Base-by-base conservation (phyloP, 2,329 filamentous ascomycete species). In the Hirsutella rhossiliensis region DNA sequence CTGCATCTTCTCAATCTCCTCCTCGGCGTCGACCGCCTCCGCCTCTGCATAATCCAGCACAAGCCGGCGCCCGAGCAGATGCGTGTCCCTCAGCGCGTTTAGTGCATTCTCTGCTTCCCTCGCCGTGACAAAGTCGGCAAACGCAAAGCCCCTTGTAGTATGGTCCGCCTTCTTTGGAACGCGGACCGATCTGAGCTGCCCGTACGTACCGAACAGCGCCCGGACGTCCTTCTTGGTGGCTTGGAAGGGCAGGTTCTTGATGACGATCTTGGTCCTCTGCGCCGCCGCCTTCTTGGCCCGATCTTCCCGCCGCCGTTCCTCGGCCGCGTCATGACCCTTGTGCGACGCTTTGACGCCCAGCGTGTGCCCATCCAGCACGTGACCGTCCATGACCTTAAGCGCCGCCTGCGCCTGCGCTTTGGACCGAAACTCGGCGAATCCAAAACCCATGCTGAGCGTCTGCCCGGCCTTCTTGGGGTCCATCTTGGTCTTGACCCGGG, bases 191-290 rank as follows among this genome's bases (percentile, higher is more conserved):
- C 87, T 84, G 50, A 98, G 78, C 61, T 95, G 84, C 39, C 92
- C 94, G 65, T 96, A 97, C 31, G 87, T 81, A 48, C 85, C 80
- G 61, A 97, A 89, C 37, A 97, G 73, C 43, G 83, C 73, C 50
- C 87, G 79, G 46, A 98, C 75, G 61, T 98, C 92, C 63, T 94
- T 92, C 71, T 95, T 96, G 43, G 81, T 84, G 41, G 86, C 84
- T 68, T 97, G 87, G 69, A 98, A 98, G 18, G 92, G 90, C 64
- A 98, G 69, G 69, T 98, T 98, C 73, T 97, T 98, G 70, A 98
- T 84, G 64, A 97, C 82, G 58, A 98, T 84, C 74, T 97, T 97
- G 40, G 89, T 96, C 52, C 80, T 77, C 59, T 81, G 78, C 15
- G 76, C 76, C 20, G 85, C 80, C 42, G 77, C 67, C 64, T 90